Evolutionary conservation across 495 filamentous ascomycete genomes (phyloP).

Genomic region (Podospora fimiseda): DNA sequence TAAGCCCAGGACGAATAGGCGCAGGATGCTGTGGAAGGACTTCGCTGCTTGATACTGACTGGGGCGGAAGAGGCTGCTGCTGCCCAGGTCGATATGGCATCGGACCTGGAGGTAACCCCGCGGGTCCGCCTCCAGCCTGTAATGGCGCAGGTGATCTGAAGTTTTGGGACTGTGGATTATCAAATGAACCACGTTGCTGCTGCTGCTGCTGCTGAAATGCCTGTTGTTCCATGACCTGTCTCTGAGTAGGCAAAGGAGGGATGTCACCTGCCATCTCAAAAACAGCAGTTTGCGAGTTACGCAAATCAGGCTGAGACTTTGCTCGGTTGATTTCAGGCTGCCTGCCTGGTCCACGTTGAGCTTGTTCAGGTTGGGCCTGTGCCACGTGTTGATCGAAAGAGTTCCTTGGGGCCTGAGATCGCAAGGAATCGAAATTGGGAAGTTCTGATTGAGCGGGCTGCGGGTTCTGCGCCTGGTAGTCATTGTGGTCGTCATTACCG

Average conservation of each 20-base stretch:
- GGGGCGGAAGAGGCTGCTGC: slow-evolving; percentile 25
- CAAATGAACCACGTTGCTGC: slow-evolving; percentile 5
- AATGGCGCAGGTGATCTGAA: slow-evolving; percentile 9
- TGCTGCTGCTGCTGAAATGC: slow-evolving; percentile 1
- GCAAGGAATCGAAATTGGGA: slow-evolving; percentile 69
- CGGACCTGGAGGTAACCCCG: slow-evolving; percentile 29
- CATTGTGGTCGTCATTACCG: slow-evolving; percentile 26
- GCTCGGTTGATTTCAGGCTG: slow-evolving; percentile 45
- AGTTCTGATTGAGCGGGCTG: slow-evolving; percentile 47
- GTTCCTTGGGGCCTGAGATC: slow-evolving; percentile 36
- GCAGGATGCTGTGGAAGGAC: slow-evolving; percentile 70
- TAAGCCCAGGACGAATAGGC: slow-evolving; percentile 72
- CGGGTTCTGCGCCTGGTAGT: slow-evolving; percentile 25
- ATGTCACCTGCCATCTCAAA: slow-evolving; percentile 65
- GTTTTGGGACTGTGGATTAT: slow-evolving; percentile 19
- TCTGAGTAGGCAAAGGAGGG: slow-evolving; percentile 41
- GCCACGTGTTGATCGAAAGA: slow-evolving; percentile 45
- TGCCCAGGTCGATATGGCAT: slow-evolving; percentile 24
- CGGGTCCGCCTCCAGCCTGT: background rate
- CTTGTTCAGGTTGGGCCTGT: slow-evolving; percentile 24
- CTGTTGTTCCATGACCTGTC: slow-evolving; percentile 31
- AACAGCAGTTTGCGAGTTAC: slow-evolving; percentile 53
- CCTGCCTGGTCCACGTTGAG: slow-evolving; percentile 38
- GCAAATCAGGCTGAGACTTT: slow-evolving; percentile 63
- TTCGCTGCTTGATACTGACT: slow-evolving; percentile 37